Base-by-base conservation (phyloP, 371 early-diverging fungal species). In the Batkoa obscura region DNA sequence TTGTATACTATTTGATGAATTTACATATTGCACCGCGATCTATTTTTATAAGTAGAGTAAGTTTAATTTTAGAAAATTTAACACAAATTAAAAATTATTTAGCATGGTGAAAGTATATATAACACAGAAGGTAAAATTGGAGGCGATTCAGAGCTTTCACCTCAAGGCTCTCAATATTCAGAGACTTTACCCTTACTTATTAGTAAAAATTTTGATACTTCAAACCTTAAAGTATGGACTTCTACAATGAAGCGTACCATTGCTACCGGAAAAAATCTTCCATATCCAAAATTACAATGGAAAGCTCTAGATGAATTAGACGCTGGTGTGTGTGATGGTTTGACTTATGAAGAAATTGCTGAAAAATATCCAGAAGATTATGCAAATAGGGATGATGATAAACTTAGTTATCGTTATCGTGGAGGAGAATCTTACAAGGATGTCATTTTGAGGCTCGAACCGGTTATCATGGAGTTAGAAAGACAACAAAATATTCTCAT, bases 321-420 rank as follows among this genome's bases (percentile, higher is more conserved):
- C 62, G 86, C 93, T 5, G 97, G 98, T 13, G 83, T 91, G 9
- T 98, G 98, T 72, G 98, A 98, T 68, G 95, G 93, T 30, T 73
- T 94, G 73, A 95, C 97, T 6, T 98, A 98, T 68, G 94, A 93
- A 62, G 94, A 96, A 61, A 94, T 98, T 60, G 93, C 81, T 64
- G 80, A 73, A 42, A 70, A 74, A 63, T 83, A 72, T 56, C 90
- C 90, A 4, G 86, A 87, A 59, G 91, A 90, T 61, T 90, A 78
- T 68, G 79, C 83, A 9, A 81, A 86, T 63, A 73, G 98, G 31
- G 94, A 94, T 62, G 78, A 82, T 42, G 94, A 98, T 72, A 98
- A 98, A 66, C 94, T 87, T 63, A 83, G 81, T 56, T 92, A 84
- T 63, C 72, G 90, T 49, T 95, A 96, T 60, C 78, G 82, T 37